Percentiles rank a stretch among this genome's conserved stretches.
phyloP scores from a whole-genome alignment of 1,139 yeast genomes.

The Kazachstania sp. region DNA sequence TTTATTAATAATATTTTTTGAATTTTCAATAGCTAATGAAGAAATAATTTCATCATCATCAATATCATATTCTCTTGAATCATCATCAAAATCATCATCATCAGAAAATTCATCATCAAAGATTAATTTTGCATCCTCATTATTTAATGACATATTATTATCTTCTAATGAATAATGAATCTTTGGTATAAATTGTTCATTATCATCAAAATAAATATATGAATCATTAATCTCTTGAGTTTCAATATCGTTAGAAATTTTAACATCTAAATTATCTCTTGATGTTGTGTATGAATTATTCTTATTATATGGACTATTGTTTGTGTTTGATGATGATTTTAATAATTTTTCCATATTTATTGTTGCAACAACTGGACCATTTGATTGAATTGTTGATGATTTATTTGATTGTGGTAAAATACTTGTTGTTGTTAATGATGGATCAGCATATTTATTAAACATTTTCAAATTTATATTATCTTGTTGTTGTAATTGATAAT shows the following conservation, averaged over 20 bases:
- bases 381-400: background rate
- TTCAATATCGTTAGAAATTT: constrained; percentile 24
- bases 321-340: background rate
- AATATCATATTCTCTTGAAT: constrained; percentile 32
- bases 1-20: background rate
- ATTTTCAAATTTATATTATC: constrained; percentile 12
- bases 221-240: constrained; percentile 2
- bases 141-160: constrained; percentile 21
- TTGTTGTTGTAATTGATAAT: constrained; percentile 2
- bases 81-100: constrained; percentile 27
- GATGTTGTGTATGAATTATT: background rate
- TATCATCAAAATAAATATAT: constrained; percentile 6
- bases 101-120: constrained; percentile 40
- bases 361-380: background rate
- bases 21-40: constrained; percentile 1
- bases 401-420: background rate
- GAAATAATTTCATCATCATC: constrained; percentile 27
- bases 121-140: constrained; percentile 32
- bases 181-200: constrained; percentile 8
- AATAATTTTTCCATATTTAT: background rate
- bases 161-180: constrained; percentile 28
- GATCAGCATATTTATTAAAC: constrained; percentile 35
- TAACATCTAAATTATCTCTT: constrained; percentile 12
- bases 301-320: background rate
- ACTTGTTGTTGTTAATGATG: constrained; percentile 31